These are phyloP conservation scores for Blastobotrys apis DNA, from an alignment of 1,139 yeast genomes.

Conservation along the genomic window DNA sequence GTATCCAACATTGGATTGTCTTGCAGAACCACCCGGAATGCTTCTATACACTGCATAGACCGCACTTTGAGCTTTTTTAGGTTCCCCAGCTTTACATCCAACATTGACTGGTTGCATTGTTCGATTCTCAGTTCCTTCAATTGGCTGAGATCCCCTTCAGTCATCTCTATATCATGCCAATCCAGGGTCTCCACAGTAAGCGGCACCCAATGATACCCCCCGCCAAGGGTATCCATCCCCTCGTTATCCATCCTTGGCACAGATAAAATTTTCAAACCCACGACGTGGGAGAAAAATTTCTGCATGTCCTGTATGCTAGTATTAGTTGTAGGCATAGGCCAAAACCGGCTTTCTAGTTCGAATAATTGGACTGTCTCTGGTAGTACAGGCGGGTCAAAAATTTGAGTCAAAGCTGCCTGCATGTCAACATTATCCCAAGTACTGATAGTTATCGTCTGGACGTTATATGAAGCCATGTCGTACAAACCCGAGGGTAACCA, in stretches of 20 bases:
- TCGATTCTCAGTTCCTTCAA: constrained; percentile 1
- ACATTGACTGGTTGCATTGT: constrained; percentile 3
- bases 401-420: no score
- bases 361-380: constrained; percentile 3
- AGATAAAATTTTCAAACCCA: background rate
- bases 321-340: background rate
- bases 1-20: background rate
- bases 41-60: background rate
- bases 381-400: no score
- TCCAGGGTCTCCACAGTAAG: background rate
- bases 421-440: no score
- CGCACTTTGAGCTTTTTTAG: background rate
- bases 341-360: constrained; percentile 3
- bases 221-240: background rate
- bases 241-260: constrained; percentile 2
- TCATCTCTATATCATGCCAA: constrained; percentile 2
- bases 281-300: background rate
- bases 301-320: background rate
- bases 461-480: no score
- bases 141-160: constrained; percentile 1
- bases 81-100: background rate
- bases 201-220: constrained; percentile 5
- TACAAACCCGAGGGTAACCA: no score
- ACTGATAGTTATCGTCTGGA: no score
- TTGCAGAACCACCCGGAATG: background rate